Percentiles rank a stretch among this genome's conserved stretches.
Evolutionary conservation across 2,329 filamentous ascomycete genomes (phyloP).

Genomic region (Exophiala sp.): DNA sequence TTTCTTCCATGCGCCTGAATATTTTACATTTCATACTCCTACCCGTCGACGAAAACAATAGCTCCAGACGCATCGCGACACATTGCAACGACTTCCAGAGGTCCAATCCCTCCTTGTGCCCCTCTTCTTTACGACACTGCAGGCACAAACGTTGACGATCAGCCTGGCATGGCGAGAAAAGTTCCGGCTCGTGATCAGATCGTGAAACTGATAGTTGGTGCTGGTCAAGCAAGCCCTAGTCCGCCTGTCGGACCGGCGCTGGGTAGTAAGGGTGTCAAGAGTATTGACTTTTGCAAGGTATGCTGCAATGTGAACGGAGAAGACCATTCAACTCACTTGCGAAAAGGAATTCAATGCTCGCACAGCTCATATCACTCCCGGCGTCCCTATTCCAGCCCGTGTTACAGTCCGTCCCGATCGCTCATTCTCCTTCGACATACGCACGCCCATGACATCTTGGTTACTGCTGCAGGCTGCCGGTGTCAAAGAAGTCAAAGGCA

Average conservation of each 20-base stretch:
- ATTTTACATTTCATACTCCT: slow-evolving; percentile 1
- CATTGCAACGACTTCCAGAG: neutral
- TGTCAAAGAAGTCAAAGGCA: slow-evolving; percentile 67
- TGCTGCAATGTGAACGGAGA: slow-evolving; percentile 14
- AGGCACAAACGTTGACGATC: neutral
- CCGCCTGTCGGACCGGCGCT: slow-evolving; percentile 94
- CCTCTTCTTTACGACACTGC: neutral
- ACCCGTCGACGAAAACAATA: neutral
- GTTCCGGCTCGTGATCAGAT: slow-evolving; percentile 63
- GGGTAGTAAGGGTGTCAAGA: slow-evolving; percentile 96
- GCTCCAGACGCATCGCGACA: neutral
- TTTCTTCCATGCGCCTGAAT: slow-evolving; percentile 2
- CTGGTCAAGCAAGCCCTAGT: slow-evolving; percentile 89
- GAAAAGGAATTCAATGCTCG: slow-evolving; percentile 91
- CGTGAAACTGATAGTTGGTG: slow-evolving; percentile 96
- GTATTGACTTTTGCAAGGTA: slow-evolving; percentile 99
- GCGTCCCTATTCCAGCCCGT: slow-evolving; percentile 84
- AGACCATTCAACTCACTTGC: slow-evolving; percentile 5
- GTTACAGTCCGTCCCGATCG: slow-evolving; percentile 91
- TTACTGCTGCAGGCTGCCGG: slow-evolving; percentile 81
- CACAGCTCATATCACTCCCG: slow-evolving; percentile 76
- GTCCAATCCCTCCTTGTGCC: neutral
- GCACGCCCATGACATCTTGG: slow-evolving; percentile 91
- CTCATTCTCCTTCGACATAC: slow-evolving; percentile 86
- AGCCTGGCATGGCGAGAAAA: slow-evolving; percentile 49